Conservation (phyloP, 768 basidiomycete genomes). For the Vararia minispora region DNA sequence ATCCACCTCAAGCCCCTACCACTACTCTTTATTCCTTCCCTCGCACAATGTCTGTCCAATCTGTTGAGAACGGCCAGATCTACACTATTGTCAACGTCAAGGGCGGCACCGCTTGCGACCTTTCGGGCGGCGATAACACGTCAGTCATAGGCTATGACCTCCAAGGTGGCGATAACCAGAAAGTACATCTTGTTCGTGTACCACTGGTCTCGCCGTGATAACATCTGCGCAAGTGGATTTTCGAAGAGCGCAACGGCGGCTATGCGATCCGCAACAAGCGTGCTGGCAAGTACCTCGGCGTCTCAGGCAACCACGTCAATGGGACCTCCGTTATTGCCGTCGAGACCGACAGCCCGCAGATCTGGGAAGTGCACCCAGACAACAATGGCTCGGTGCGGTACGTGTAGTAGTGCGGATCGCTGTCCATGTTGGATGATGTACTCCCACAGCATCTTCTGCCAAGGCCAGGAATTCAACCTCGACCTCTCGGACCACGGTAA, state of each 20-base stretch:
- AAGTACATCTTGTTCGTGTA: constrained; percentile 22
- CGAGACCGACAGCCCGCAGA: constrained; percentile 22
- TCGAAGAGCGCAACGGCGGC: constrained; percentile 25
- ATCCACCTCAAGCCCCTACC: no score
- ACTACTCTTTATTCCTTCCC: no score
- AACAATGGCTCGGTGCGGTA: constrained; percentile 32
- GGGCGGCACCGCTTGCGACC: constrained; percentile 40
- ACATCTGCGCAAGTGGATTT: constrained; percentile 31
- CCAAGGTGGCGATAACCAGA: constrained; percentile 37
- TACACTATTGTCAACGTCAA: constrained; percentile 43
- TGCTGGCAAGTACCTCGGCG: constrained; percentile 30
- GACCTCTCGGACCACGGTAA: constrained; percentile 40
- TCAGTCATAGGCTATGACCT: constrained; percentile 38
- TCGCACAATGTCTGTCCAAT: constrained; percentile 18
- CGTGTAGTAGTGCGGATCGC: constrained; percentile 9
- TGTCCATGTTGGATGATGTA: background rate
- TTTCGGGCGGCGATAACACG: constrained; percentile 39
- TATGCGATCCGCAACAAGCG: constrained; percentile 30
- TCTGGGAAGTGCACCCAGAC: constrained; percentile 44
- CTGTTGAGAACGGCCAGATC: constrained; percentile 23
- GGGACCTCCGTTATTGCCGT: constrained; percentile 31
- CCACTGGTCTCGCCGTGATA: background rate
- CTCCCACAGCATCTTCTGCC: constrained; percentile 31
- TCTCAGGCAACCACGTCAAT: constrained; percentile 25
- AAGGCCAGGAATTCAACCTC: constrained; percentile 29